phyloP scores from a whole-genome alignment of 2,329 filamentous ascomycete species.

The Plenodomus biglobosus region DNA sequence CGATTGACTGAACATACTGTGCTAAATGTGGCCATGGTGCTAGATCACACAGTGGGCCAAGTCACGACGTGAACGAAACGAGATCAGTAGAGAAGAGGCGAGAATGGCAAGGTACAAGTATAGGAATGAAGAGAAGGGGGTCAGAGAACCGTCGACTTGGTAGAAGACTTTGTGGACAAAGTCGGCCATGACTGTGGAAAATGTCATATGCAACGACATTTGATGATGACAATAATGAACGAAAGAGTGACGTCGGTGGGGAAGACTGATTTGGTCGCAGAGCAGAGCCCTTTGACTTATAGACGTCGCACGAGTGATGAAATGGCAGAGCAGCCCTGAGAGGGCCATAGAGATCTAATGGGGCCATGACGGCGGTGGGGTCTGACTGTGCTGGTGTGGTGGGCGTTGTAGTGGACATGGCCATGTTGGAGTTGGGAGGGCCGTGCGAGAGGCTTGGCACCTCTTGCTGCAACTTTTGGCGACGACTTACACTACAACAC shows the following conservation, averaged over 20 bases:
- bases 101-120: conserved; percentile 35
- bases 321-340: no score
- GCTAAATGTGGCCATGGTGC: conserved; percentile 25
- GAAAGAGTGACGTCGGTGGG: conserved; percentile 19
- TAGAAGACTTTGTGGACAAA: conserved; percentile 32
- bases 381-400: neutral
- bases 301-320: no score
- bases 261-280: conserved; percentile 4
- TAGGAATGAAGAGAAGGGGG: conserved; percentile 33
- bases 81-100: conserved; percentile 25
- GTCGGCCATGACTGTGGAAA: conserved; percentile 20
- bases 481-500: no score
- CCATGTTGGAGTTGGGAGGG: conserved; percentile 2
- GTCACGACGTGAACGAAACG: conserved; percentile 23
- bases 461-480: conserved; percentile 11
- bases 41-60: conserved; percentile 11
- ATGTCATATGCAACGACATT: neutral
- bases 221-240: neutral
- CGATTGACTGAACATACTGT: conserved; percentile 18
- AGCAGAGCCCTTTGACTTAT: no score
- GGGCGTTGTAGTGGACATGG: neutral
- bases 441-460: conserved; percentile 2
- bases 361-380: neutral
- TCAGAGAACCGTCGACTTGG: conserved; percentile 36
- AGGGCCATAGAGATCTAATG: no score